phyloP scores from a whole-genome alignment of 2,329 filamentous ascomycete genomes.

The Ceratocystis colombiana region DNA sequence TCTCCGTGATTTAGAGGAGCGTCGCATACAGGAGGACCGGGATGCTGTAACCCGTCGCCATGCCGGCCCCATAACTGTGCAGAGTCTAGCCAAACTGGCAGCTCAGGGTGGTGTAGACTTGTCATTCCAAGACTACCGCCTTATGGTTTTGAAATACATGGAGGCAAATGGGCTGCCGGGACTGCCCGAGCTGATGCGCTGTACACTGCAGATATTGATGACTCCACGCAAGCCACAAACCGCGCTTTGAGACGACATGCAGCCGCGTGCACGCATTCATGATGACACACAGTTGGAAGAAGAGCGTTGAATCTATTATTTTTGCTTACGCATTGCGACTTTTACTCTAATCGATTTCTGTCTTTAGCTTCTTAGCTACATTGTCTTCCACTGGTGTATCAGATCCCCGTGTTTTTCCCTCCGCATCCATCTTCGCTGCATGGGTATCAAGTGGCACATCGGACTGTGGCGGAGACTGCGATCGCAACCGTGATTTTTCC shows the following conservation, averaged over 20 bases:
- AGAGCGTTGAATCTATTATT: neutral
- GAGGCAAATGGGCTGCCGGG: conserved; percentile 55
- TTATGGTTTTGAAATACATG: conserved; percentile 60
- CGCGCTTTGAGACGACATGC: neutral
- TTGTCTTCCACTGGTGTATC: conserved; percentile 15
- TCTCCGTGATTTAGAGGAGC: conserved; percentile 49
- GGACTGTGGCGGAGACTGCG: neutral
- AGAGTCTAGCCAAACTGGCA: conserved; percentile 52
- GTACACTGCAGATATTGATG: conserved; percentile 67
- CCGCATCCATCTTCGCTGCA: neutral
- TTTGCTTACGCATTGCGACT: neutral
- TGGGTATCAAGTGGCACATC: neutral
- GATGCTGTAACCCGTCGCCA: conserved; percentile 37
- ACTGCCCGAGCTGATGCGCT: conserved; percentile 62
- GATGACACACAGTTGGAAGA: neutral
- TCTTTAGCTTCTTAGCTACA: conserved; percentile 20
- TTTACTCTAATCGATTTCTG: conserved; percentile 4
- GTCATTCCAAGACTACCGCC: conserved; percentile 63
- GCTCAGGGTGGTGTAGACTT: conserved; percentile 56
- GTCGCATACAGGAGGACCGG: conserved; percentile 34
- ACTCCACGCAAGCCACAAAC: conserved; percentile 34
- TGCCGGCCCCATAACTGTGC: conserved; percentile 59
- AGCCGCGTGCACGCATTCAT: neutral
- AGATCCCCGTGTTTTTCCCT: neutral
- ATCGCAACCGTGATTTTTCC: conserved; percentile 13